phyloP scores from a whole-genome alignment of 2,329 filamentous ascomycete species.

The Bipolaris bicolor region DNA sequence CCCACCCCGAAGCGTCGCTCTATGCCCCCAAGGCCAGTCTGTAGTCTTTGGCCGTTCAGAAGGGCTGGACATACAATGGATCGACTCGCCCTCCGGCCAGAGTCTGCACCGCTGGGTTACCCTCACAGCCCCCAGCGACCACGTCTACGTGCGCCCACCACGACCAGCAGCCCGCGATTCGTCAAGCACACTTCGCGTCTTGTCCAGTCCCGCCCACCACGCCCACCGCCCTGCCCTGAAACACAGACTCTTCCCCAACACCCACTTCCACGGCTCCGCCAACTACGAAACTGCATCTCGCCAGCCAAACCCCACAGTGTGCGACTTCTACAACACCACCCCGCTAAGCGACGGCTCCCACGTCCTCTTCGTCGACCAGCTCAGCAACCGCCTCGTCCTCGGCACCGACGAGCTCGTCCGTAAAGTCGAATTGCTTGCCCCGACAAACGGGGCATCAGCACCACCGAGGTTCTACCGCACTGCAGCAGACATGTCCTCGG shows the following conservation, averaged over 20 bases:
- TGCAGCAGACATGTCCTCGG: conserved; percentile 63
- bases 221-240: conserved; percentile 22
- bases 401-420: conserved; percentile 67
- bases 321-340: conserved; percentile 67
- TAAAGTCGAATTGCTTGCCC: conserved; percentile 63
- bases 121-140: conserved; percentile 59
- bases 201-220: conserved; percentile 60
- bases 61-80: conserved; percentile 69
- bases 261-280: conserved; percentile 31
- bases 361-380: conserved; percentile 68
- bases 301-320: conserved; percentile 23
- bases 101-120: conserved; percentile 63
- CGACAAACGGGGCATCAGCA: conserved; percentile 24
- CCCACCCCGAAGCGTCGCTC: conserved; percentile 67
- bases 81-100: conserved; percentile 57
- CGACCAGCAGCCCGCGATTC: conserved; percentile 59
- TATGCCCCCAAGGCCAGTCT: conserved; percentile 68
- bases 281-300: conserved; percentile 25
- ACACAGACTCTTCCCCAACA: conserved; percentile 26
- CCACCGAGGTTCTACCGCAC: conserved; percentile 56
- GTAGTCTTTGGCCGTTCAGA: conserved; percentile 69
- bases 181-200: conserved; percentile 64
- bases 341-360: conserved; percentile 70
- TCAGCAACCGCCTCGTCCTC: conserved; percentile 62
- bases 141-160: conserved; percentile 65